Conservation (phyloP, 2,329 filamentous ascomycete genomes). For the Trichoderma semiorbis region DNA sequence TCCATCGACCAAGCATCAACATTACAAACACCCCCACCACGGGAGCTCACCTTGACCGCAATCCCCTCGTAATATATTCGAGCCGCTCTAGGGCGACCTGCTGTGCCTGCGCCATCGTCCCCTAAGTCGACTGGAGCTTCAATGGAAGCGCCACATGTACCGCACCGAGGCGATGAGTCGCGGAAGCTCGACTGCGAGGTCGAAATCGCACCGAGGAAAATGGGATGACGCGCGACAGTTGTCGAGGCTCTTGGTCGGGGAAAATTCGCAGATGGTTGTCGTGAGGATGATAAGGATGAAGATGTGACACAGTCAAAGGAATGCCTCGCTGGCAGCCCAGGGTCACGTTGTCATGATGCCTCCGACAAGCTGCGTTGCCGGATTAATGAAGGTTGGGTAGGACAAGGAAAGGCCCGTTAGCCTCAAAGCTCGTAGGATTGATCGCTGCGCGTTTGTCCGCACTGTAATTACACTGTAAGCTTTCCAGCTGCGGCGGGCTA, state of each 20-base stretch:
- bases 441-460: constrained; percentile 12
- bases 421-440: constrained; percentile 5
- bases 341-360: constrained; percentile 18
- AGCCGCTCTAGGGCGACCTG: constrained; percentile 54
- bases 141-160: constrained; percentile 16
- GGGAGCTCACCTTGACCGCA: constrained; percentile 50
- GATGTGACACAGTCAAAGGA: constrained; percentile 9
- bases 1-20: not conserved
- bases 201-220: not conserved
- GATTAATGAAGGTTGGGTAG: constrained; percentile 11
- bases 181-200: not conserved
- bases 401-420: constrained; percentile 11
- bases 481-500: not conserved
- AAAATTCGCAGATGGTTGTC: not conserved
- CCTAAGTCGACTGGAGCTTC: constrained; percentile 25
- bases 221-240: constrained; percentile 8
- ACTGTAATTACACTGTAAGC: not conserved
- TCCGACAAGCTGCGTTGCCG: constrained; percentile 11
- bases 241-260: not conserved
- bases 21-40: not conserved
- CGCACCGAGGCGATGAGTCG: not conserved
- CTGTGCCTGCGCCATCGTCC: constrained; percentile 44
- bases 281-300: not conserved
- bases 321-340: constrained; percentile 17
- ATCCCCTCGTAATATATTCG: constrained; percentile 52